phyloP scores from a whole-genome alignment of 1,284 basidiomycete genomes.

The Fomitopsis betulina region DNA sequence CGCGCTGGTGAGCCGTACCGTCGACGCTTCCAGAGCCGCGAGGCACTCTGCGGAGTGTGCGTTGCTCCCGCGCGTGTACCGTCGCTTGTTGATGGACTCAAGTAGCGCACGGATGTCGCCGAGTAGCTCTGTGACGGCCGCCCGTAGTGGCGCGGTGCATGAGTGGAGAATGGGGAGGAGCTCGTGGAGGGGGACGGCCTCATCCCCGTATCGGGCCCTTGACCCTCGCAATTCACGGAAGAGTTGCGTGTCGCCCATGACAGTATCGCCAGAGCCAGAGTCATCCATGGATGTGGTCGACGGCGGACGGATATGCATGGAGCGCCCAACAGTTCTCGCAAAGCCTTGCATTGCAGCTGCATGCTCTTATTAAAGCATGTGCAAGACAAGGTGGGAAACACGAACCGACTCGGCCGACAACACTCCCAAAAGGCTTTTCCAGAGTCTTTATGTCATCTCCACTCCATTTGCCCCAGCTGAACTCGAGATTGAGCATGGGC shows the following conservation, averaged over 20 bases:
- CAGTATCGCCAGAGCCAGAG: neutral
- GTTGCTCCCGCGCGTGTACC: constrained; percentile 33
- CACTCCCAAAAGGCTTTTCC: constrained; percentile 36
- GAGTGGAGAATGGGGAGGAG: constrained; percentile 49
- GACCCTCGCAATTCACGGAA: constrained; percentile 32
- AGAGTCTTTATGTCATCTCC: constrained; percentile 47
- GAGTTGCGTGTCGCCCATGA: constrained; percentile 34
- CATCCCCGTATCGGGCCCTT: constrained; percentile 19
- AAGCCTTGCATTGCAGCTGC: constrained; percentile 1
- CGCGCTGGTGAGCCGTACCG: constrained; percentile 31
- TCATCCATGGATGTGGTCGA: neutral
- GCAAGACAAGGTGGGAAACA: constrained; percentile 9
- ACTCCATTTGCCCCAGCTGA: constrained; percentile 50
- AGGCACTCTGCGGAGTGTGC: constrained; percentile 23
- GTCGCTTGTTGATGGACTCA: constrained; percentile 40
- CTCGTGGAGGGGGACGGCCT: constrained; percentile 37
- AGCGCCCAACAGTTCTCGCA: neutral
- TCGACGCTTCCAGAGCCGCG: constrained; percentile 33
- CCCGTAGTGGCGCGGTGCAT: constrained; percentile 33
- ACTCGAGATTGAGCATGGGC: constrained; percentile 46
- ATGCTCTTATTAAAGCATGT: neutral
- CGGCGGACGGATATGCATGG: neutral
- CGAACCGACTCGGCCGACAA: constrained; percentile 41
- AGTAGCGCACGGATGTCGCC: constrained; percentile 31
- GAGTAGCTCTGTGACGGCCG: constrained; percentile 33